Base-by-base conservation (phyloP, 2,329 filamentous ascomycete species). In the Cladosporium sp. region DNA sequence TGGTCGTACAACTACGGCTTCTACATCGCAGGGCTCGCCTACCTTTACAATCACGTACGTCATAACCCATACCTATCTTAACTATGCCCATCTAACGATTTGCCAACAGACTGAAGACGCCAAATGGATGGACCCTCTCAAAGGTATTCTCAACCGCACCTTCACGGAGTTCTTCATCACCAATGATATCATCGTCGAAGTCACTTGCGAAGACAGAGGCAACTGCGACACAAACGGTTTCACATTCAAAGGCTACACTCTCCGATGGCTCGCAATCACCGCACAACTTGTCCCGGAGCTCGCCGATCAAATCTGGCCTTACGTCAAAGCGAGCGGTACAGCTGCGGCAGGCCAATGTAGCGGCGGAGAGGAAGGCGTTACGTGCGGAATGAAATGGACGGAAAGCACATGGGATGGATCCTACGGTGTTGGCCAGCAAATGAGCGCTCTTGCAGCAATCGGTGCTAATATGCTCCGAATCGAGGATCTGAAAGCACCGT, bases 201-300 rank as follows among this genome's bases (percentile, higher is more conserved):
- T 70, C 13, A 55, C 67, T 13, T 75, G 73, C 58, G 73, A 75
- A 50, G 59, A 62, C 1, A 57, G 53, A 9, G 55, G 62, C 16
- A 66, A 66, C 38, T 76, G 72, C 59, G 61, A 75, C 58, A 61
- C 64, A 15, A 72, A 76, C 52, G 70, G 74, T 51, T 65, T 65
- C 20, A 70, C 68, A 38, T 68, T 68, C 59, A 68, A 69, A 62
- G 71, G 70, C n/a, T 73, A 72, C 69, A 36, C 41, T 4, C 7
- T 47, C 4, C 82, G 86, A 38, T 90, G 71, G 69, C 67, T 78
- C 67, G 79, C 77, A n/a, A 70, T 75, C 3, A 74, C 79, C 6
- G 75, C 74, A 0, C 76, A 82, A 56, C 69, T 83, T 50, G 80
- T 78, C 0, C 80, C 81, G 0, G 82, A 75, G 57, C 78, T 78